Base-by-base conservation (phyloP, 2,329 filamentous ascomycete genomes). In the Cryphonectria japonica region DNA sequence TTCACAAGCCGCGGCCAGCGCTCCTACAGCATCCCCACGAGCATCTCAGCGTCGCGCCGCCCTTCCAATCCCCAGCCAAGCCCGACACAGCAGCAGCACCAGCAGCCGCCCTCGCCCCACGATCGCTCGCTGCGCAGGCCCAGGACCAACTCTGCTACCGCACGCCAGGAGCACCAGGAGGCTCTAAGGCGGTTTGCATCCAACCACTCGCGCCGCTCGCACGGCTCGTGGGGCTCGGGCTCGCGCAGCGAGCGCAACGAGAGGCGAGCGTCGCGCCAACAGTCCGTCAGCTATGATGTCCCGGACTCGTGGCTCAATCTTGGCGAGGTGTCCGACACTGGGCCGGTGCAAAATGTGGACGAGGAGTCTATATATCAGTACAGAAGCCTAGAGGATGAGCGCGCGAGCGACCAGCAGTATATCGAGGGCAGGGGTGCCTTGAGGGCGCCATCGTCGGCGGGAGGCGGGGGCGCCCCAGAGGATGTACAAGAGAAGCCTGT, bases 301-400 rank as follows among this genome's bases (percentile, higher is more conserved):
- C 78, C 79, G 2, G 71, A 71, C 34, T 73, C 68, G 54, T 76
- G 75, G 63, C 69, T 26, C 14, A 75, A 74, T 59, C 66, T 77
- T 9, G 73, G 77, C 68, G 74, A 78, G 70, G 73, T 71, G n/a
- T 66, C 73, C 62, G 72, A 71, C 37, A 52, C 70, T n/a, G 71
- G 65, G 43, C 73, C 70, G n/a, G 64, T 73, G 19, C 62, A 74
- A 67, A 82, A 82, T 74, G 79, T 73, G 60, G 77, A 77, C 34
- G 79, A 81, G 69, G 78, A 71, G 64, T 74, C 64, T 54, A 73
- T 76, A 66, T 83, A 80, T 74, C 77, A 71, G 26, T 77, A 80
- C 76, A 78, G 77, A 60, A 80, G 77, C 16, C 77, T 82, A 54
- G 82, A 85, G 71, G 77, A 81, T 59, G 71, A 75, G 3, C 75